phyloP scores from a whole-genome alignment of 2,329 filamentous ascomycete genomes.

The Trichoderma citrinoviride region DNA sequence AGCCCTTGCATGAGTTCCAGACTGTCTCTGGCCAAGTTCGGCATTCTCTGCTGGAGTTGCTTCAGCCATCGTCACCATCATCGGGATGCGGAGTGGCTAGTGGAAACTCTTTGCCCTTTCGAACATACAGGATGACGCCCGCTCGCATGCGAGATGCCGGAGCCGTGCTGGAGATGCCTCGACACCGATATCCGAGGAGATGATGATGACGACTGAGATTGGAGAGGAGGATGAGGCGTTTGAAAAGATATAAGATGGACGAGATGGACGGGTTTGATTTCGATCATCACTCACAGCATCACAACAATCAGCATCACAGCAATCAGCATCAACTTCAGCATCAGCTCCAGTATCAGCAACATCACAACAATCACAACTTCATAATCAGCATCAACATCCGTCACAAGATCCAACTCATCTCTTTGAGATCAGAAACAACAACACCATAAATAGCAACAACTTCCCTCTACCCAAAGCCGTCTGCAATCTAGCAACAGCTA shows the following conservation, averaged over 20 bases:
- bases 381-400: too few relatives aligned
- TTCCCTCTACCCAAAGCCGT: too few relatives aligned
- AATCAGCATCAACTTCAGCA: not conserved
- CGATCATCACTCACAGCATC: conserved; percentile 3
- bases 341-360: not conserved
- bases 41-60: not conserved
- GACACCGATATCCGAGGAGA: not conserved
- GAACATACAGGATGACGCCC: not conserved
- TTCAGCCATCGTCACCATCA: not conserved
- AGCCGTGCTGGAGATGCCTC: not conserved
- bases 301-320: not conserved
- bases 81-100: not conserved
- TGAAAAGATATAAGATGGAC: conserved; percentile 5
- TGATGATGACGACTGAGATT: not conserved
- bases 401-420: not conserved
- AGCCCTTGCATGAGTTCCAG: not conserved
- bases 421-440: not conserved
- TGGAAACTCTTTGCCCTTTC: not conserved
- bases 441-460: not conserved
- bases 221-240: not conserved
- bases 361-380: not conserved
- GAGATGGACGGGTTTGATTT: not conserved
- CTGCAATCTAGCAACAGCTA: too few relatives aligned
- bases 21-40: not conserved
- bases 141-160: not conserved